Evolutionary conservation across 2,329 filamentous ascomycete species (phyloP).

Genomic region (Diaporthe destruens): DNA sequence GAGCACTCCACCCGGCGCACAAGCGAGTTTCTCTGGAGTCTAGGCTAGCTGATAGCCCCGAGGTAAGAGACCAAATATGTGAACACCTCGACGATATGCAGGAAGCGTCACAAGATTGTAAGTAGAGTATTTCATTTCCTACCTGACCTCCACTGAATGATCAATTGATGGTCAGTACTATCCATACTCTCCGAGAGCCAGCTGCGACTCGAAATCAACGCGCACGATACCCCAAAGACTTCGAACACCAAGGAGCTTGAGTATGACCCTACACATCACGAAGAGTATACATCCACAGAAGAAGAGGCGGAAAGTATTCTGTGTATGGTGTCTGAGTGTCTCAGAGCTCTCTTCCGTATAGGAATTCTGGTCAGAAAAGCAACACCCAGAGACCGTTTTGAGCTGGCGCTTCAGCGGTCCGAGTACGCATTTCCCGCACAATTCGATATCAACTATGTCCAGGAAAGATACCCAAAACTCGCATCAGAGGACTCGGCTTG

Average conservation of each 20-base stretch:
- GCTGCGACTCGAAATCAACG: not conserved
- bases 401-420: not conserved
- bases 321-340: not conserved
- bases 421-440: not conserved
- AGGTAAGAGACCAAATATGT: not conserved
- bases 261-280: not conserved
- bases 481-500: not conserved
- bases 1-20: not conserved
- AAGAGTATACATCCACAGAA: not conserved
- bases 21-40: not conserved
- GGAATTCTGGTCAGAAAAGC: not conserved
- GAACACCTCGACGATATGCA: slow-evolving; percentile 10
- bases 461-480: not conserved
- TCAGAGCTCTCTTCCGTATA: not conserved
- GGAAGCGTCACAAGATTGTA: not conserved
- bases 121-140: accelerated
- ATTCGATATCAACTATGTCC: not conserved
- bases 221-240: not conserved
- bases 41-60: not conserved
- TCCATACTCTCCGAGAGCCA: not conserved
- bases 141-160: not conserved
- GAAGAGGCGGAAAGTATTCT: not conserved
- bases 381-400: not conserved
- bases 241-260: not conserved
- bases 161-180: not conserved